Conservation (phyloP, 2,329 filamentous ascomycete genomes). For the Fusarium staphyleae region DNA sequence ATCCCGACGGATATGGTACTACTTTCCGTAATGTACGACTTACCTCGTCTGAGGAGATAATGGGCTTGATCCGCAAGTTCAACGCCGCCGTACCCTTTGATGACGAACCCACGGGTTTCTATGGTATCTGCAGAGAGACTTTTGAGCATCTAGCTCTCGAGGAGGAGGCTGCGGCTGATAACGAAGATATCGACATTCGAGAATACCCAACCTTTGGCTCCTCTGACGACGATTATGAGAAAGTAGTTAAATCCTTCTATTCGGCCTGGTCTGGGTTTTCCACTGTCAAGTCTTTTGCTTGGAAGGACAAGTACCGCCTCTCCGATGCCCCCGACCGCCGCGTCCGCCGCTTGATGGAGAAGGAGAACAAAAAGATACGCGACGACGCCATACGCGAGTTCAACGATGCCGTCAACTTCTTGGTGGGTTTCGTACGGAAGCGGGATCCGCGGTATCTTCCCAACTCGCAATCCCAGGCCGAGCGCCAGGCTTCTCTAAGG, state of each 20-base stretch:
- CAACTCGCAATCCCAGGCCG: conserved; percentile 78
- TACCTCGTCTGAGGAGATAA: conserved; percentile 82
- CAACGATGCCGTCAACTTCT: conserved; percentile 86
- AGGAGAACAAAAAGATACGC: conserved; percentile 86
- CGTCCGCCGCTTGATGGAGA: conserved; percentile 86
- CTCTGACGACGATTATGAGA: conserved; percentile 77
- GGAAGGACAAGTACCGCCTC: conserved; percentile 85
- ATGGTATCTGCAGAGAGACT: conserved; percentile 75
- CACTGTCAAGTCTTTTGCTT: conserved; percentile 85
- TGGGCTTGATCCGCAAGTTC: conserved; percentile 80
- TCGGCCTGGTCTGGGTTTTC: conserved; percentile 79
- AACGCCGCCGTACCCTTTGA: conserved; percentile 79
- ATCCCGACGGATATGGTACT: conserved; percentile 58
- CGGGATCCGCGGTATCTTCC: conserved; percentile 85
- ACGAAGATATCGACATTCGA: conserved; percentile 65
- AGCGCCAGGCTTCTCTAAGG: conserved; percentile 79
- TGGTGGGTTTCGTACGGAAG: conserved; percentile 89
- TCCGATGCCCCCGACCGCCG: conserved; percentile 88
- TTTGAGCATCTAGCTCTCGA: conserved; percentile 84
- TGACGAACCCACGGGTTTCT: conserved; percentile 84
- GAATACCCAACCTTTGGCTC: conserved; percentile 86
- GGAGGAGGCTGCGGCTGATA: conserved; percentile 77
- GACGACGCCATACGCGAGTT: conserved; percentile 87
- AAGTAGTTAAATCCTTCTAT: conserved; percentile 82
- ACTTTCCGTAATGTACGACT: conserved; percentile 74